A percentile compares a stretch with the other conserved stretches of the same genome.
Conservation (phyloP, 2,329 filamentous ascomycete species). For the Neurospora sp. region DNA sequence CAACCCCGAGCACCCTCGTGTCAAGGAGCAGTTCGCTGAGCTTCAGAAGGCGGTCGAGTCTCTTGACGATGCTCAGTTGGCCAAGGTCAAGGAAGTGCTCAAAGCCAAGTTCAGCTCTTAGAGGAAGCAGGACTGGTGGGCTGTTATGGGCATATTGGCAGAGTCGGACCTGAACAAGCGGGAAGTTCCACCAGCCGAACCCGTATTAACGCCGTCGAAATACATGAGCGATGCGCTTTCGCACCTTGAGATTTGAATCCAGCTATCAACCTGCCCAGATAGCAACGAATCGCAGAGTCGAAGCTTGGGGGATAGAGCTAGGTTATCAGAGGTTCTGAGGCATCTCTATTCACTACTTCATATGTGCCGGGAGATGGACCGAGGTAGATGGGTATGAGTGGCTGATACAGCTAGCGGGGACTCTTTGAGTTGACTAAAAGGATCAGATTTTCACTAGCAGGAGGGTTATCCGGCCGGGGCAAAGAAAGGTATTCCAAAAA, state of each 20-base stretch:
- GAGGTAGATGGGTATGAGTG: background rate
- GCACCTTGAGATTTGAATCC: background rate
- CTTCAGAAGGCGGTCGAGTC: constrained; percentile 55
- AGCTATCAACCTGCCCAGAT: background rate
- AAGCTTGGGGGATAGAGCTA: background rate
- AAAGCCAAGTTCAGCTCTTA: constrained; percentile 49
- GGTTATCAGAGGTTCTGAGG: background rate
- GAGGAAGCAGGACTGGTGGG: background rate
- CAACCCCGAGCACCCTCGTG: constrained; percentile 57
- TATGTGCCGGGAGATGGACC: background rate
- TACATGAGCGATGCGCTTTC: background rate
- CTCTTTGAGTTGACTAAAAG: background rate
- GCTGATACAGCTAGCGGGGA: background rate
- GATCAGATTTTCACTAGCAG: background rate
- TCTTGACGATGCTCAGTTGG: constrained; percentile 48
- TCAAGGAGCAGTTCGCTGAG: constrained; percentile 65
- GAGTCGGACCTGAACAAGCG: background rate
- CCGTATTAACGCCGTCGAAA: background rate
- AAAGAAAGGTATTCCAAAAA: background rate
- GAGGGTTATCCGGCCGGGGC: background rate
- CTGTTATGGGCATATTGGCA: background rate
- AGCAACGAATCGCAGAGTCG: background rate
- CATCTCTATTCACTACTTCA: background rate
- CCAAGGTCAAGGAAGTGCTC: constrained; percentile 60
- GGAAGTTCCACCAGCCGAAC: background rate